Percentiles rank a stretch among this genome's conserved stretches.
Conservation (phyloP, 331 rosid species). For the Stylosanthes scabra region DNA sequence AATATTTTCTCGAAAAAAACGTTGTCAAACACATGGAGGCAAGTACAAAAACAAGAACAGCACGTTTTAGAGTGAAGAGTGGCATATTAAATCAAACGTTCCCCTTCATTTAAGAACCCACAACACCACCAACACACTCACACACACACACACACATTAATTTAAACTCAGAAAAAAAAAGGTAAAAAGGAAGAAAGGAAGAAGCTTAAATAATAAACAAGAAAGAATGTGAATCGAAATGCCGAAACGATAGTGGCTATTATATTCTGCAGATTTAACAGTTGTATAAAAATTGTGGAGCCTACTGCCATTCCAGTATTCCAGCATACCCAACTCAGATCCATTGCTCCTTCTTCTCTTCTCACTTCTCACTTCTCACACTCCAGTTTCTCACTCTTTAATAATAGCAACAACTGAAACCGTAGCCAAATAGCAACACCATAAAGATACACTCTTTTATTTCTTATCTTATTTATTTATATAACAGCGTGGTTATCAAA, state of each 20-base stretch:
- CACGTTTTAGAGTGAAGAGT: neutral
- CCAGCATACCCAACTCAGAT: conserved; percentile 74
- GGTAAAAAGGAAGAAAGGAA: no score
- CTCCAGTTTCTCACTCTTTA: conserved; percentile 56
- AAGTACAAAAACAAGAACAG: conserved; percentile 32
- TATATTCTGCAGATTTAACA: conserved; percentile 38
- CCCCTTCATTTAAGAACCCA: no score
- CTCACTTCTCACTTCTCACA: conserved; percentile 13
- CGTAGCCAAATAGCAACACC: conserved; percentile 1
- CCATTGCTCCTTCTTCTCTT: conserved; percentile 41
- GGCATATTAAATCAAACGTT: no score
- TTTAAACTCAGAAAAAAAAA: no score
- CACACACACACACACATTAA: no score
- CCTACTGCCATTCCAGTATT: conserved; percentile 61
- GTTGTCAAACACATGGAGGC: conserved; percentile 17
- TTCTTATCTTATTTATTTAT: neutral
- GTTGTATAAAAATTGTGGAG: conserved; percentile 66
- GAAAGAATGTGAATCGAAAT: conserved; percentile 52
- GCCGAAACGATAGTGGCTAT: conserved; percentile 47
- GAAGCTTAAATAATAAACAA: no score
- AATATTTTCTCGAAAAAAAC: conserved; percentile 33
- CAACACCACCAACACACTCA: no score
- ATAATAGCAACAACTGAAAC: conserved; percentile 1
- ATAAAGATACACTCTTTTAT: no score
- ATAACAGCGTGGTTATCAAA: conserved; percentile 32